phyloP scores from a whole-genome alignment of 73 alveolate species.

The Paramecium bursaria region DNA sequence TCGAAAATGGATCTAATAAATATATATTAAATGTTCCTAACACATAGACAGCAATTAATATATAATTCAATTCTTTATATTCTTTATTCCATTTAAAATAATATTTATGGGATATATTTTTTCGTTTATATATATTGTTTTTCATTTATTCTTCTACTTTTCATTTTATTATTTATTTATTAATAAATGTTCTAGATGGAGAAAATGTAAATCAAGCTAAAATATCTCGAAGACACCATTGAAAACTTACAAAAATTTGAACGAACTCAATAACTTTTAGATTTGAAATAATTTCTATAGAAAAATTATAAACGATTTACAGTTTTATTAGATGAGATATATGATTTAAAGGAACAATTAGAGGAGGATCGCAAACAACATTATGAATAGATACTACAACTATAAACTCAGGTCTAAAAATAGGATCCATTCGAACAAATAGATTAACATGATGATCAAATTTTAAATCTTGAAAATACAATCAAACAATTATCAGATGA shows the following conservation, averaged over 20 bases:
- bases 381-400: slow-evolving; percentile 3
- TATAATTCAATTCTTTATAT: neutral
- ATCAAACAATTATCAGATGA: slow-evolving; percentile 49
- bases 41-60: slow-evolving; percentile 56
- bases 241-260: slow-evolving; percentile 21
- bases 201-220: slow-evolving; percentile 39
- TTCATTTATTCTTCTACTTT: slow-evolving; percentile 23
- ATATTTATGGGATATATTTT: slow-evolving; percentile 21
- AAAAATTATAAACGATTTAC: slow-evolving; percentile 60
- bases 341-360: slow-evolving; percentile 19
- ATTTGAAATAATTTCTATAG: slow-evolving; percentile 27
- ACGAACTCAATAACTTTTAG: slow-evolving; percentile 19
- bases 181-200: slow-evolving; percentile 27
- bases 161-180: no score
- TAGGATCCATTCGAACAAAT: neutral
- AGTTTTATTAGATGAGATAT: slow-evolving; percentile 47
- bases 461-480: slow-evolving; percentile 27
- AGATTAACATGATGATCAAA: slow-evolving; percentile 27
- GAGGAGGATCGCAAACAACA: slow-evolving; percentile 6
- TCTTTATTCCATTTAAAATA: neutral
- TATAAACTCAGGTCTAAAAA: neutral
- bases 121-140: slow-evolving; percentile 11
- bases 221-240: slow-evolving; percentile 34
- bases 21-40: slow-evolving; percentile 34
- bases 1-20: slow-evolving; percentile 46